Evolutionary conservation across 129 eudicot genomes (phyloP).

Genomic region (Arctium lappa): DNA sequence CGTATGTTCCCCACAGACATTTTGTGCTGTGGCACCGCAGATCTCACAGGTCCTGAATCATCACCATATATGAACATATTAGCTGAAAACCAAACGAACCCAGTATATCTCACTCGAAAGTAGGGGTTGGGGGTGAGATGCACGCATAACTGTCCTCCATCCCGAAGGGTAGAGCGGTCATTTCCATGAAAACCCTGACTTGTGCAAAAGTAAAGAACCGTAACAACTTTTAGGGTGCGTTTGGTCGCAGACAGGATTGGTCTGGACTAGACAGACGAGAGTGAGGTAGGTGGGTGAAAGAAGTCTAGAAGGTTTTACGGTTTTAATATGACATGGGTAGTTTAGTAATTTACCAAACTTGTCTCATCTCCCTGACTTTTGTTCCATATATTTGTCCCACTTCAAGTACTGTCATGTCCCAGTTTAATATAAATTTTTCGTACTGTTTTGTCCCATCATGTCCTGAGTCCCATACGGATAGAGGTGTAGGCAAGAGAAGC

Average conservation of each 20-base stretch:
- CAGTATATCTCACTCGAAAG: background rate
- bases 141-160: background rate
- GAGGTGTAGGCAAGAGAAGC: too few species aligned
- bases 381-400: too few species aligned
- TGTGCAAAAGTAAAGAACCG: background rate
- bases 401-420: too few species aligned
- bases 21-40: slow-evolving; percentile 57
- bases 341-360: background rate
- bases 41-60: slow-evolving; percentile 61
- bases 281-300: background rate
- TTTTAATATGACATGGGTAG: background rate
- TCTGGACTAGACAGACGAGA: too few species aligned
- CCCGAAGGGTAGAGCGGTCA: background rate
- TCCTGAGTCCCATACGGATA: too few species aligned
- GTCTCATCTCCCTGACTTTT: too few species aligned
- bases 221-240: background rate
- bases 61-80: background rate
- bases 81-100: background rate
- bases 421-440: too few species aligned
- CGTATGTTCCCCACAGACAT: slow-evolving; percentile 48
- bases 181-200: background rate
- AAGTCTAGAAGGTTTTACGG: background rate
- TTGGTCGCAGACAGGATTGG: too few species aligned
- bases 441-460: too few species aligned
- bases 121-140: too few species aligned